A percentile compares a stretch with the other conserved stretches of the same genome.
Conservation (phyloP, 495 filamentous ascomycete species). For the Aspergillus incahuasiensis region DNA sequence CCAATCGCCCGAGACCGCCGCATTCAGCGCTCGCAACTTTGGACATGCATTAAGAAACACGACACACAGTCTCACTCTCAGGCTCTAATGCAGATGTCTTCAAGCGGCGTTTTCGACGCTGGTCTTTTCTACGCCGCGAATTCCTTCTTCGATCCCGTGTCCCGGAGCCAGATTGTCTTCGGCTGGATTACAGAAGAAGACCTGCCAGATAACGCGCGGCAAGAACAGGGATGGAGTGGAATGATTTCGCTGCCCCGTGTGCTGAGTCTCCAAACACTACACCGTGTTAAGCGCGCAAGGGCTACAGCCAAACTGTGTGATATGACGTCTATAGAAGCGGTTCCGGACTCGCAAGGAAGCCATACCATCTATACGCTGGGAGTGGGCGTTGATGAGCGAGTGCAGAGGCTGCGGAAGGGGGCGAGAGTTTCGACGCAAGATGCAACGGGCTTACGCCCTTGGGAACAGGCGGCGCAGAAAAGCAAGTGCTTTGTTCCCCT, state of each 20-base stretch:
- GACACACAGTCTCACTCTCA: background rate
- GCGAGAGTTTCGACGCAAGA: background rate
- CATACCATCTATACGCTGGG: slow-evolving; percentile 35
- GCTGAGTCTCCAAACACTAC: slow-evolving; percentile 23
- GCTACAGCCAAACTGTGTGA: slow-evolving; percentile 17
- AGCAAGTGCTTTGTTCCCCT: slow-evolving; percentile 13
- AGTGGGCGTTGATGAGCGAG: slow-evolving; percentile 26
- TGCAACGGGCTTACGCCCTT: background rate
- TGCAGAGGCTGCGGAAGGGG: slow-evolving; percentile 21
- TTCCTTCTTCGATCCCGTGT: slow-evolving; percentile 35
- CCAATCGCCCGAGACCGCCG: background rate
- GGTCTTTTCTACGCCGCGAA: slow-evolving; percentile 37
- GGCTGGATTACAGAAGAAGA: slow-evolving; percentile 40
- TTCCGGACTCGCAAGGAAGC: slow-evolving; percentile 15
- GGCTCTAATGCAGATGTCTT: slow-evolving; percentile 15
- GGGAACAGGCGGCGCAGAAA: background rate
- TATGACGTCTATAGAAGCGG: slow-evolving; percentile 33
- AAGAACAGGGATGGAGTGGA: slow-evolving; percentile 39
- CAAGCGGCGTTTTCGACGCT: slow-evolving; percentile 34
- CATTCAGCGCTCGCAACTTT: slow-evolving; percentile 26
- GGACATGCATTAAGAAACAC: slow-evolving; percentile 30
- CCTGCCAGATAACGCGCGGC: slow-evolving; percentile 29
- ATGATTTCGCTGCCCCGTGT: slow-evolving; percentile 34
- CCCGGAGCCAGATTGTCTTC: slow-evolving; percentile 27
- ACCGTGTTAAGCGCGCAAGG: slow-evolving; percentile 27